These are phyloP conservation scores for Amanita brunnescens DNA, from an alignment of 768 basidiomycete species.

Conservation along the genomic window DNA sequence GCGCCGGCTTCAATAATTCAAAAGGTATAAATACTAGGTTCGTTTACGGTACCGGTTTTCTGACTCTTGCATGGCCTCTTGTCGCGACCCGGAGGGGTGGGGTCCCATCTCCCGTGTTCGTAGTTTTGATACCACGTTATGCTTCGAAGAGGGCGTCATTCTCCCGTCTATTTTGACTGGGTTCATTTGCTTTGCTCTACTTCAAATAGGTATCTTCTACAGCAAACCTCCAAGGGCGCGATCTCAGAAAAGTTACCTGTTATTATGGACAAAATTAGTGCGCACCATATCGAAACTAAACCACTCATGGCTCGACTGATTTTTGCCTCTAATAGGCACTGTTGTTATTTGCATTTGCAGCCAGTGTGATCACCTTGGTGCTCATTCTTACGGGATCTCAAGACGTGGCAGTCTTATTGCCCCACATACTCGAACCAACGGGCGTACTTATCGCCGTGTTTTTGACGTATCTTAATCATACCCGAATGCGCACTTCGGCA, in stretches of 20 bases:
- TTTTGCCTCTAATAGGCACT: conserved; percentile 30
- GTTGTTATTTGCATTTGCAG: conserved; percentile 35
- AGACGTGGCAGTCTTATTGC: conserved; percentile 36
- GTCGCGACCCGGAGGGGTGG: conserved; percentile 62
- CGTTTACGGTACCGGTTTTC: neutral
- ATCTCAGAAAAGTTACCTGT: conserved; percentile 38
- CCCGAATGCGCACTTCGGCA: conserved; percentile 61
- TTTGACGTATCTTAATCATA: conserved; percentile 63
- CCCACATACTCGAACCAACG: conserved; percentile 50
- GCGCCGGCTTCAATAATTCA: too few relatives aligned
- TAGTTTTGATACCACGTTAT: conserved; percentile 70
- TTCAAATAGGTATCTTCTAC: conserved; percentile 25
- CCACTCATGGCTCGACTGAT: neutral
- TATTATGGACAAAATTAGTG: conserved; percentile 62
- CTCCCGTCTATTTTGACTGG: conserved; percentile 43
- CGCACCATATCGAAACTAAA: conserved; percentile 17
- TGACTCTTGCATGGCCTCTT: conserved; percentile 29
- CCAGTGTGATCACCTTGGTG: conserved; percentile 35
- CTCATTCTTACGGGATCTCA: conserved; percentile 27
- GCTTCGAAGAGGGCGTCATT: conserved; percentile 70
- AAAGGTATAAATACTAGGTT: too few relatives aligned
- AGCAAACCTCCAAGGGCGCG: conserved; percentile 19
- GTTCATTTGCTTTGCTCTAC: conserved; percentile 33
- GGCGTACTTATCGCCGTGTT: conserved; percentile 38
- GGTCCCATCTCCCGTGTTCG: conserved; percentile 44